These are phyloP conservation scores for Fusarium sp. DNA, from an alignment of 2,329 filamentous ascomycete species.

Conservation along the genomic window DNA sequence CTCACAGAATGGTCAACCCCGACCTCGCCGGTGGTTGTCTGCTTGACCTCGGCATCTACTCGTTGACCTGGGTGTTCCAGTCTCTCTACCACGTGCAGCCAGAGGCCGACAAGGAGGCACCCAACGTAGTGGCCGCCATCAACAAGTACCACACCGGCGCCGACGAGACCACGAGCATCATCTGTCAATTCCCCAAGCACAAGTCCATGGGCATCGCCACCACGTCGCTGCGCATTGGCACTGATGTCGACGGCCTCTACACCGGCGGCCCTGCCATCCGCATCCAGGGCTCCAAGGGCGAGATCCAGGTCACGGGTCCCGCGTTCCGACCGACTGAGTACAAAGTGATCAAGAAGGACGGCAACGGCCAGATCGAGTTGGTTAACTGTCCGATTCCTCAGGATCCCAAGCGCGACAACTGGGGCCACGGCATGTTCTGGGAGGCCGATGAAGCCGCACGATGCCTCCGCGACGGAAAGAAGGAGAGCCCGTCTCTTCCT, in stretches of 20 bases:
- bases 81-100: constrained; percentile 86
- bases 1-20: constrained; percentile 85
- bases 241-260: constrained; percentile 73
- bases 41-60: constrained; percentile 90
- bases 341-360: constrained; percentile 71
- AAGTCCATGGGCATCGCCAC: constrained; percentile 81
- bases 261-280: constrained; percentile 78
- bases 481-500: constrained; percentile 80
- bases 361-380: constrained; percentile 63
- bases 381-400: constrained; percentile 69
- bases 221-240: constrained; percentile 74
- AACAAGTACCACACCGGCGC: constrained; percentile 82
- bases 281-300: constrained; percentile 85
- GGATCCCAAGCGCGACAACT: constrained; percentile 62
- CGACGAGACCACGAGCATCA: constrained; percentile 84
- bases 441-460: constrained; percentile 86
- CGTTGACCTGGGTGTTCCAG: constrained; percentile 92
- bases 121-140: constrained; percentile 78
- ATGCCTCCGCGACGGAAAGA: constrained; percentile 82
- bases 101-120: constrained; percentile 76
- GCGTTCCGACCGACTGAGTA: constrained; percentile 79
- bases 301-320: constrained; percentile 84
- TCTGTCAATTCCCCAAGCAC: constrained; percentile 80
- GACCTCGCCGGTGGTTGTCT: constrained; percentile 87
- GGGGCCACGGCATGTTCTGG: constrained; percentile 91